Evolutionary conservation across 805 yeast species (phyloP).

Genomic region (Suhomyces sp.): DNA sequence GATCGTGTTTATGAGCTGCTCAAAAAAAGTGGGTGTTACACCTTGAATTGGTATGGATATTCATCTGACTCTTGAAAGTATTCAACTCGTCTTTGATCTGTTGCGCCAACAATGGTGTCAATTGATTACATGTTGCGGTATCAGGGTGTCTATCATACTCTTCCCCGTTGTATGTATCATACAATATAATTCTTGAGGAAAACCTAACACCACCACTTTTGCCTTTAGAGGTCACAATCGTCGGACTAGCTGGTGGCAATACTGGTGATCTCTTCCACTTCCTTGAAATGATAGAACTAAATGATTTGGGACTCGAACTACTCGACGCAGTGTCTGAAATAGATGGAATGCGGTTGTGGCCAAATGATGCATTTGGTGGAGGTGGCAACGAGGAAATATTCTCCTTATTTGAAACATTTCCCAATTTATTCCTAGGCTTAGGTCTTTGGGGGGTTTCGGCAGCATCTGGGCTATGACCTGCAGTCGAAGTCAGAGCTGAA

Average conservation of each 20-base stretch:
- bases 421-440: not conserved
- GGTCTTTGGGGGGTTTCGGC: too few species aligned
- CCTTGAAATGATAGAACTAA: constrained; percentile 29
- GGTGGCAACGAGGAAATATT: constrained; percentile 12
- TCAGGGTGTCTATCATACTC: constrained; percentile 95
- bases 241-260: not conserved
- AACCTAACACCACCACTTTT: constrained; percentile 51
- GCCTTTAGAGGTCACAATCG: not conserved
- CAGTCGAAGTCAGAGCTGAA: too few species aligned
- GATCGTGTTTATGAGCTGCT: not conserved
- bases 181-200: constrained; percentile 78
- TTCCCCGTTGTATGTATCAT: constrained; percentile 76
- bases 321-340: constrained; percentile 22
- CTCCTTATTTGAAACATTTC: not conserved
- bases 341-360: constrained; percentile 33
- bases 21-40: constrained; percentile 83
- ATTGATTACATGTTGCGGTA: constrained; percentile 84
- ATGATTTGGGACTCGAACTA: constrained; percentile 33
- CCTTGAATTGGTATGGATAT: constrained; percentile 72
- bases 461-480: too few species aligned
- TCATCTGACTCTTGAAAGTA: constrained; percentile 75
- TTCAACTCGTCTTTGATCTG: constrained; percentile 84
- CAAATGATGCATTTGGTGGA: constrained; percentile 20
- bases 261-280: constrained; percentile 25
- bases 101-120: constrained; percentile 85